Evolutionary conservation across 768 basidiomycete species (phyloP), one percentile per base, ranked within the genome.

Genomic region (Podaxis sp.): DNA sequence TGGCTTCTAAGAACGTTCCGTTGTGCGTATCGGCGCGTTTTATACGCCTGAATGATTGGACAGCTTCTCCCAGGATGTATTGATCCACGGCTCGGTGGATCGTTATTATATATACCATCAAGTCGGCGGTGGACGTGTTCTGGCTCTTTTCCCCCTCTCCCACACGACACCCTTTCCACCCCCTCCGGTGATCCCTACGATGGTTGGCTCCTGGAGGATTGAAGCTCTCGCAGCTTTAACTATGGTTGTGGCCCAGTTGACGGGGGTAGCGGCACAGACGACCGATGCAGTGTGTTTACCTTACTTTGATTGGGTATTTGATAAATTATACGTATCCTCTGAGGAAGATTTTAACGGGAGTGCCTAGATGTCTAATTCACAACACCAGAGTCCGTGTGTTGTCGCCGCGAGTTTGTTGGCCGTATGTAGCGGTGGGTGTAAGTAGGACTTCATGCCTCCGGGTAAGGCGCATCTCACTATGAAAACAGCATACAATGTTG

Each of bases 331-430:
- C 40, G 5, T 52, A 9, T 54, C 2, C 6, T 8, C 33, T 52
- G 6, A 30, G 17, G 57, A 22, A 52, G 26, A 26, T 55, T 53
- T 58, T 52, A 54, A 8, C 59, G 55, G 36, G 9, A 40, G 19
- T 36, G n/a, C 44, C 17, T 44, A 80, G 79, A 75, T 76, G 38
- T 76, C 68, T 48, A 86, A 86, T 61, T 81, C 81, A 24, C 74
- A 76, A 55, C 70, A 71, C 49, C 77, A 84, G 63, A 80, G 71
- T n/a, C 82, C 83, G 22, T 85, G 83, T 65, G 52, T 75, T 15
- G 70, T 85, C 22, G 72, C 81, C 13, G 77, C 82, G 1, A 77
- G 76, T 44, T 69, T 84, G 1, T 68, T 80, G 42, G 73, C 79
- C 22, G 75, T 75, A 0, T 85, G 83, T 53, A 76, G 67, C 57